These are phyloP conservation scores for Sugiyamaella marilandica DNA, from an alignment of 805 yeast genomes.

Conservation along the genomic window DNA sequence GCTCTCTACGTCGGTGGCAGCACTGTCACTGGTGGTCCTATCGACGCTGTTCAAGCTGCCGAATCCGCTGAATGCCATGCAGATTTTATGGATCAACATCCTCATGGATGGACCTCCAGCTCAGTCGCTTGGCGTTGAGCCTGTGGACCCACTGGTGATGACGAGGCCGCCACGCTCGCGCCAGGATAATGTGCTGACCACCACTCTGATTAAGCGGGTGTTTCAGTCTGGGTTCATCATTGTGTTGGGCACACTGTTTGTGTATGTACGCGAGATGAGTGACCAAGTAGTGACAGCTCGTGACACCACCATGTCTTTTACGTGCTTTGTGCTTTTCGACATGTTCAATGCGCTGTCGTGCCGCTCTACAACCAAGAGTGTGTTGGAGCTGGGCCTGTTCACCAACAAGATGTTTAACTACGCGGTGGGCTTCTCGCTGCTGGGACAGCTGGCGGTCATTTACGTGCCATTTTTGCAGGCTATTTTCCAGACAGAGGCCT, in stretches of 20 bases:
- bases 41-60: slow-evolving; percentile 84
- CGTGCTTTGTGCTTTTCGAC: slow-evolving; percentile 92
- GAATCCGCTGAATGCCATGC: slow-evolving; percentile 96
- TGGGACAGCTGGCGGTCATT: slow-evolving; percentile 91
- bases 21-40: slow-evolving; percentile 80
- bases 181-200: slow-evolving; percentile 76
- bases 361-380: slow-evolving; percentile 80
- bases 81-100: slow-evolving; percentile 94
- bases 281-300: slow-evolving; percentile 79
- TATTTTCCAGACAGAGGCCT: slow-evolving; percentile 92
- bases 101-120: slow-evolving; percentile 99
- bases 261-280: slow-evolving; percentile 81
- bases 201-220: slow-evolving; percentile 62
- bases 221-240: slow-evolving; percentile 73
- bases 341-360: slow-evolving; percentile 96
- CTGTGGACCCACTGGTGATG: slow-evolving; percentile 95
- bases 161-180: slow-evolving; percentile 92
- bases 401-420: slow-evolving; percentile 86
- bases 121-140: slow-evolving; percentile 94
- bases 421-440: slow-evolving; percentile 81
- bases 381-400: slow-evolving; percentile 72
- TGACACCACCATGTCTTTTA: slow-evolving; percentile 98
- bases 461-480: slow-evolving; percentile 90
- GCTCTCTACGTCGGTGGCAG: slow-evolving; percentile 93
- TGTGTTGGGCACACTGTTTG: slow-evolving; percentile 78